Evolutionary conservation across 1,284 basidiomycete species (phyloP).

Genomic region (Cronartium quercuum): DNA sequence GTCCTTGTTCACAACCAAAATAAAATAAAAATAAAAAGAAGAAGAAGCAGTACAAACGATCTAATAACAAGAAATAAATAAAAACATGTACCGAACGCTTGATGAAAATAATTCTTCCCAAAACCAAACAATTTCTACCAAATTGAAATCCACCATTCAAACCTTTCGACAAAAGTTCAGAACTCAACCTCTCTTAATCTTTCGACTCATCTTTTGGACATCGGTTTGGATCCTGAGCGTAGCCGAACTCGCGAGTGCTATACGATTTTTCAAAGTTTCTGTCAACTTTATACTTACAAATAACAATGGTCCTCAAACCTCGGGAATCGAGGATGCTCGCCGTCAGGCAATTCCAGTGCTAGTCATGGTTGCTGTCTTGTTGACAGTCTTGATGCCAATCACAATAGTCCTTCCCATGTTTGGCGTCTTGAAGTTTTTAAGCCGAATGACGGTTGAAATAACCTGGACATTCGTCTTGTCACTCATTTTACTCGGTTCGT

Average conservation of each 20-base stretch:
- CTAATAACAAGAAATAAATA: too few relatives aligned
- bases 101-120: too few relatives aligned
- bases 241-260: background rate
- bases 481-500: background rate
- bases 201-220: background rate
- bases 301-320: background rate
- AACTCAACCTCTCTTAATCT: background rate
- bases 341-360: background rate
- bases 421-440: background rate
- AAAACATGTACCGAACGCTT: too few relatives aligned
- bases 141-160: background rate
- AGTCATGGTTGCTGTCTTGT: background rate
- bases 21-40: too few relatives aligned
- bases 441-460: background rate
- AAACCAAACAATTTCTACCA: background rate
- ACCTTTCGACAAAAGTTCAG: background rate
- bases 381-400: background rate
- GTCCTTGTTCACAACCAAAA: too few relatives aligned
- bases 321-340: background rate
- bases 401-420: background rate
- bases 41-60: too few relatives aligned
- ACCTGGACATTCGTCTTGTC: background rate
- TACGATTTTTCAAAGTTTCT: background rate
- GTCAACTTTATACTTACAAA: background rate
- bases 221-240: background rate